Evolutionary conservation across 2,329 filamentous ascomycete genomes (phyloP), one percentile per base, ranked within the genome.

Genomic region (Diaporthe ilicicola): DNA sequence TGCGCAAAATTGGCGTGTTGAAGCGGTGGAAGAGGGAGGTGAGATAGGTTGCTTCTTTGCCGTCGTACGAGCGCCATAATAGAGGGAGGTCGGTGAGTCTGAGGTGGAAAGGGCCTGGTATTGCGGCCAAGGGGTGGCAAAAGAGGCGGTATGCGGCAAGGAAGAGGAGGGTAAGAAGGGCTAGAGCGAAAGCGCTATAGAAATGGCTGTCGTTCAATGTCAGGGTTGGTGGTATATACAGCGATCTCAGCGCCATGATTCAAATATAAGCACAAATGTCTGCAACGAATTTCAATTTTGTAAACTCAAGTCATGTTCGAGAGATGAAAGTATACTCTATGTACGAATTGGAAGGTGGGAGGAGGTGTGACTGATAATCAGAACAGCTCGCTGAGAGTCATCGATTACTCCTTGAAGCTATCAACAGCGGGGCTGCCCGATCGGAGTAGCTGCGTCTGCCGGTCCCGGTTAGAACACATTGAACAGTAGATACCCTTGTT

Each of bases 1-100:
- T 78, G 6, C 82, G 79, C 10, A 83, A 71, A 1, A 82, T 75
- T 10, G 78, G 67, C 10, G 51, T 55, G 75, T 69, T 44, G 44
- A 32, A 19, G 29, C 34, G 22, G 24, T 29, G n/a, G 46, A 53
- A 53, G 19, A 69, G 55, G 17, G 29, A 50, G 19, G 67, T 69
- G 32, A 69, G 67, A 48, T 51, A 62, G 34, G 29, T 69, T 4
- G 67, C 67, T 19, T 69, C 67, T n/a, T 44, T 53, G 42, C 67
- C 67, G 10, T 13, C 24, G 32, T 69, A 69, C 13, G 67, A 69
- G 12, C 69, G 62, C 69, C 69, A 70, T 17, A 61, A 51, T 10
- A 67, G n/a, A 15, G 54, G 54, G 12, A 69, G n/a, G 19, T 17
- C 29, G 37, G 53, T 61, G 19, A 69, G 42, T 53, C 19, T 69